phyloP scores from a whole-genome alignment of 1,284 basidiomycete genomes.

The Inonotus hispidus region DNA sequence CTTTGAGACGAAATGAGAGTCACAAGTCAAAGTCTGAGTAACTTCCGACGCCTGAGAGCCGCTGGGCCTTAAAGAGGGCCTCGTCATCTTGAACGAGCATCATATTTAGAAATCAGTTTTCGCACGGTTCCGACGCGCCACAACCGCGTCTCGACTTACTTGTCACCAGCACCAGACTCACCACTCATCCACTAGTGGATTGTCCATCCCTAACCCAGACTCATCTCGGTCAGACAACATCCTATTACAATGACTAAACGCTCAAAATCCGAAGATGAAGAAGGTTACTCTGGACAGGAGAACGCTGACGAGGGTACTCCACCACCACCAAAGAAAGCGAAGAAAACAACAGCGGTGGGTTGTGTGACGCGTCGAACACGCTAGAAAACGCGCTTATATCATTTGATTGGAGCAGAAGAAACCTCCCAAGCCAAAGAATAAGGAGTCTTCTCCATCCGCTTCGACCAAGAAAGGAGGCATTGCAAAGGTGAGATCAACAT shows the following conservation, averaged over 20 bases:
- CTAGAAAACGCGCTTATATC: not conserved
- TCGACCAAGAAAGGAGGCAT: slow-evolving; percentile 18
- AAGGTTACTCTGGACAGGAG: not conserved
- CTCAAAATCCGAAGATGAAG: not conserved
- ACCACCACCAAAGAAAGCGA: slow-evolving; percentile 12
- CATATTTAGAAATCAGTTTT: not conserved
- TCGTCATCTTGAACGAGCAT: not conserved
- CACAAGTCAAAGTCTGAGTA: slow-evolving; percentile 2
- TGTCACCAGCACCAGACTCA: not conserved
- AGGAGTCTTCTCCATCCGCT: not conserved
- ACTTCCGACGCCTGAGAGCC: not conserved
- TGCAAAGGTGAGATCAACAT: slow-evolving; percentile 6
- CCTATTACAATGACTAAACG: slow-evolving; percentile 6
- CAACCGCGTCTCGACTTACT: slow-evolving; percentile 5
- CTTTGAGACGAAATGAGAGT: not conserved
- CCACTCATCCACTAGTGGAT: not conserved
- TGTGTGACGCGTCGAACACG: slow-evolving; percentile 1
- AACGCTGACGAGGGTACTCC: not conserved
- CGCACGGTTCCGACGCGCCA: slow-evolving; percentile 1
- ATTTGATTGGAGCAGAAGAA: not conserved
- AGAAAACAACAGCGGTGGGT: slow-evolving; percentile 7
- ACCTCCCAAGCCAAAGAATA: slow-evolving; percentile 26
- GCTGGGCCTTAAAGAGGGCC: not conserved
- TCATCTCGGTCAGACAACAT: not conserved
- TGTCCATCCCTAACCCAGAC: not conserved